Conservation (phyloP, 2,329 filamentous ascomycete species). For the Botryotinia convoluta region DNA sequence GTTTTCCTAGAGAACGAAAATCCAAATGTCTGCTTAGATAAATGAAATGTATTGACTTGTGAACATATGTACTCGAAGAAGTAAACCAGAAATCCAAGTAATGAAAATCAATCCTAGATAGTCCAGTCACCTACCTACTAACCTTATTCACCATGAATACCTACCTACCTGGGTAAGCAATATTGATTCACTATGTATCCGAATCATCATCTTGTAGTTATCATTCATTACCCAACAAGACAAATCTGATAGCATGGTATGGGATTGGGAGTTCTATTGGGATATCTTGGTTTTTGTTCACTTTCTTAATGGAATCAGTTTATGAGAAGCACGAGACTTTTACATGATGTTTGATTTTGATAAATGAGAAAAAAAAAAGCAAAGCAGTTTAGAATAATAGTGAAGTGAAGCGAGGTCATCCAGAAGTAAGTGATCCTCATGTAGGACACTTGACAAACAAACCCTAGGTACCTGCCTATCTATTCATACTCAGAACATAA, state of each 20-base stretch:
- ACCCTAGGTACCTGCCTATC: background rate
- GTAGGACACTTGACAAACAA: background rate
- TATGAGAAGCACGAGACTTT: background rate
- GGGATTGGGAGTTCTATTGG: background rate
- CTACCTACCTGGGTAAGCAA: background rate
- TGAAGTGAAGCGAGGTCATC: too few species aligned
- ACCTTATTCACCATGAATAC: background rate
- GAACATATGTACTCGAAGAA: background rate
- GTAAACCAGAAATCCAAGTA: background rate
- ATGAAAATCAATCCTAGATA: background rate
- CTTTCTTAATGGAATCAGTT: background rate
- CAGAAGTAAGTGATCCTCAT: too few species aligned
- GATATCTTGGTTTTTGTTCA: background rate
- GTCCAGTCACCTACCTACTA: background rate
- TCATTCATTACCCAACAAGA: background rate
- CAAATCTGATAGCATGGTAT: background rate
- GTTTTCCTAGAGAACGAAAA: background rate
- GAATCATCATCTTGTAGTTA: background rate
- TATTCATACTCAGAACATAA: background rate
- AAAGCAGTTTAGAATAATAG: too few species aligned
- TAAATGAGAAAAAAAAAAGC: too few species aligned
- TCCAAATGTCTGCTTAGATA: background rate
- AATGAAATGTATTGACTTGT: background rate
- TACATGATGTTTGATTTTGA: too few species aligned
- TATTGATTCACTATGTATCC: background rate